These are phyloP conservation scores for Allomyces macrogynus DNA, from an alignment of 192 early-diverging fungal genomes.

Conservation along the genomic window DNA sequence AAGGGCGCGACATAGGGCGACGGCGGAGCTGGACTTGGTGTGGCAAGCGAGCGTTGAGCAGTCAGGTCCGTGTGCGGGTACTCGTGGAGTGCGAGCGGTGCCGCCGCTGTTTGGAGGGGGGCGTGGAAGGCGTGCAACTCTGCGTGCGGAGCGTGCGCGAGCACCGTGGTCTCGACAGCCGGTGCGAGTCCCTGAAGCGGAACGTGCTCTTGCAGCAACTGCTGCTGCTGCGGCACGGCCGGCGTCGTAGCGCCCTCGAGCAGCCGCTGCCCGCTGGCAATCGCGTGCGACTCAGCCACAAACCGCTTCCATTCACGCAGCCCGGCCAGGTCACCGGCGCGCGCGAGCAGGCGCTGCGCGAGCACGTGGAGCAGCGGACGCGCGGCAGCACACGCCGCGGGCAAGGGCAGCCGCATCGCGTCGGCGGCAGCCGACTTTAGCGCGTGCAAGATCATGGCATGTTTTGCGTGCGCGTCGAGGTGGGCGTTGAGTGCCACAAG, in stretches of 20 bases:
- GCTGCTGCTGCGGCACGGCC: background rate
- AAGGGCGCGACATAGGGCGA: too few relatives aligned
- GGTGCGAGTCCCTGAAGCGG: too few relatives aligned
- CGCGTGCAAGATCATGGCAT: background rate
- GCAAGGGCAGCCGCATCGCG: too few relatives aligned
- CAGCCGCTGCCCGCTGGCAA: background rate
- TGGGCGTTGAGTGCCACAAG: background rate
- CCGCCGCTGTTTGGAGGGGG: background rate
- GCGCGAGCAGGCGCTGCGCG: background rate
- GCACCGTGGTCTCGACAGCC: too few relatives aligned
- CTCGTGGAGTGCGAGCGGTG: too few relatives aligned
- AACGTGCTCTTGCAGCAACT: background rate
- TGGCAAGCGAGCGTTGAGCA: too few relatives aligned
- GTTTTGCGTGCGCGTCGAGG: background rate
- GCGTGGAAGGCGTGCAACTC: background rate
- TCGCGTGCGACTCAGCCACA: background rate
- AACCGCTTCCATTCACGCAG: background rate
- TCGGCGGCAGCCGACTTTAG: too few relatives aligned
- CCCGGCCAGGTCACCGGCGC: background rate
- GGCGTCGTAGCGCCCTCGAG: background rate
- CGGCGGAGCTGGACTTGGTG: too few relatives aligned
- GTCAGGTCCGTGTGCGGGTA: too few relatives aligned
- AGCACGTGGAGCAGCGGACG: background rate
- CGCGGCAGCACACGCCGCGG: background rate
- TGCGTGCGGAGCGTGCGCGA: too few relatives aligned